Evolutionary conservation across 1,284 basidiomycete genomes (phyloP).

Genomic region (Tetrapyrgos nigripes): DNA sequence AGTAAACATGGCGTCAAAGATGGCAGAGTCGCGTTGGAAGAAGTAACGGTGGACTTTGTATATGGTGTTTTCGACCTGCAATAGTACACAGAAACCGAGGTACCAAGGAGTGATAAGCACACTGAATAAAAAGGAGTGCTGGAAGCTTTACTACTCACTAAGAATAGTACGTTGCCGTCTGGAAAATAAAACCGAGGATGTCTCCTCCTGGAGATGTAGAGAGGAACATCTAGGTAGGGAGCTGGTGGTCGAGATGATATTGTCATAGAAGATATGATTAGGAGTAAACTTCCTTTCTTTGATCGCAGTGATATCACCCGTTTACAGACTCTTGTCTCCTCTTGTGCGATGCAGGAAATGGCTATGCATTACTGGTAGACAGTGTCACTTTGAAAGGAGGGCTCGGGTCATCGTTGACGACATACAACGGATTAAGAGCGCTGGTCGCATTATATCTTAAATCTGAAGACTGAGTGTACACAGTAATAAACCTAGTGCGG

Average conservation of each 20-base stretch:
- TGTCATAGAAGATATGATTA: neutral
- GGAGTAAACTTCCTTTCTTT: too few relatives aligned
- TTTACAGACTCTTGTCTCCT: too few relatives aligned
- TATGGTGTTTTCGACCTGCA: conserved; percentile 24
- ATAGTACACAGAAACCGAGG: too few relatives aligned
- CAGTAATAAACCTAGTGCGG: too few relatives aligned
- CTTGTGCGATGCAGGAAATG: too few relatives aligned
- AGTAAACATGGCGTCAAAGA: conserved; percentile 32
- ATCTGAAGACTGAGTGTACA: too few relatives aligned
- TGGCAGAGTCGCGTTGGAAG: conserved; percentile 26
- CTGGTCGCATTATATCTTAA: too few relatives aligned
- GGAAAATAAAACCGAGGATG: conserved; percentile 31
- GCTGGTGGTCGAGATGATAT: neutral
- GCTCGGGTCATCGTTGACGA: neutral
- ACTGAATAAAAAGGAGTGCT: too few relatives aligned
- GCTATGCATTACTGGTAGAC: neutral
- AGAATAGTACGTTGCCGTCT: conserved; percentile 31
- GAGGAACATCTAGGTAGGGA: neutral
- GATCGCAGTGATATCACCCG: too few relatives aligned
- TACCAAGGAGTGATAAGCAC: neutral
- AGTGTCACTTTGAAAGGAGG: neutral
- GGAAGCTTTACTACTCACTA: conserved; percentile 20
- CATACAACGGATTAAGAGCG: too few relatives aligned
- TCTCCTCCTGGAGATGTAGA: neutral
- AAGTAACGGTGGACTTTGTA: conserved; percentile 31